These are phyloP conservation scores for Phyllosticta ampelicida DNA, from an alignment of 2,329 filamentous ascomycete genomes.

Conservation along the genomic window DNA sequence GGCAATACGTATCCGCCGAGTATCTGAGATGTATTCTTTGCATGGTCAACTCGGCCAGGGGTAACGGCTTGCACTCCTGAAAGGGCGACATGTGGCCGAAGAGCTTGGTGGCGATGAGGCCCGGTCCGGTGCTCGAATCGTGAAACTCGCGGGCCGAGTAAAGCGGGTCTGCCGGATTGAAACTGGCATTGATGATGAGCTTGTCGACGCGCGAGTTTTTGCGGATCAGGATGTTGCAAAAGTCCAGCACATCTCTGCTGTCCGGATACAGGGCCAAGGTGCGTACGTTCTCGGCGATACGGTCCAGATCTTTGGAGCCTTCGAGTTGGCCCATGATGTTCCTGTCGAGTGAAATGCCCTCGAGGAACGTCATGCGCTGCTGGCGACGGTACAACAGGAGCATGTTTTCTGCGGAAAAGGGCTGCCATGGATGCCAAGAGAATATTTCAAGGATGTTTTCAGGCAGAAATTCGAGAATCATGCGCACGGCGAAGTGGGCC, in stretches of 20 bases:
- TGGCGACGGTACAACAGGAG: constrained; percentile 39
- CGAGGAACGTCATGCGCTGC: constrained; percentile 38
- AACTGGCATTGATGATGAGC: constrained; percentile 38
- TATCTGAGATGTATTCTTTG: constrained; percentile 37
- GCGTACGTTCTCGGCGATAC: constrained; percentile 30
- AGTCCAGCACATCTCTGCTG: constrained; percentile 32
- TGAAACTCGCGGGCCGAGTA: constrained; percentile 33
- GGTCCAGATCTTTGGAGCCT: constrained; percentile 30
- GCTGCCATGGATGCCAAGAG: constrained; percentile 40
- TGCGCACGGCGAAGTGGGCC: constrained; percentile 37
- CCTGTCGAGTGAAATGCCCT: constrained; percentile 36
- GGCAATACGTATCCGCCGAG: constrained; percentile 39
- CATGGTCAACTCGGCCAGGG: constrained; percentile 34
- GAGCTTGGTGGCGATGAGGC: constrained; percentile 35
- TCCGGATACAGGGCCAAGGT: constrained; percentile 40
- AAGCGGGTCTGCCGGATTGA: constrained; percentile 27
- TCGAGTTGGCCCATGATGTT: constrained; percentile 32
- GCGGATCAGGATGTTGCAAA: constrained; percentile 33
- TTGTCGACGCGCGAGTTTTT: constrained; percentile 34
- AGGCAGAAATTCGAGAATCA: constrained; percentile 39
- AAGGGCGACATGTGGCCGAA: constrained; percentile 39
- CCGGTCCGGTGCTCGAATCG: constrained; percentile 36
- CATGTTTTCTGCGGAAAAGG: constrained; percentile 38
- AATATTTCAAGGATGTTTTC: constrained; percentile 40
- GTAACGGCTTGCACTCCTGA: constrained; percentile 34